These are phyloP conservation scores for Chalciporus chontae DNA, from an alignment of 768 basidiomycete genomes.

Conservation along the genomic window DNA sequence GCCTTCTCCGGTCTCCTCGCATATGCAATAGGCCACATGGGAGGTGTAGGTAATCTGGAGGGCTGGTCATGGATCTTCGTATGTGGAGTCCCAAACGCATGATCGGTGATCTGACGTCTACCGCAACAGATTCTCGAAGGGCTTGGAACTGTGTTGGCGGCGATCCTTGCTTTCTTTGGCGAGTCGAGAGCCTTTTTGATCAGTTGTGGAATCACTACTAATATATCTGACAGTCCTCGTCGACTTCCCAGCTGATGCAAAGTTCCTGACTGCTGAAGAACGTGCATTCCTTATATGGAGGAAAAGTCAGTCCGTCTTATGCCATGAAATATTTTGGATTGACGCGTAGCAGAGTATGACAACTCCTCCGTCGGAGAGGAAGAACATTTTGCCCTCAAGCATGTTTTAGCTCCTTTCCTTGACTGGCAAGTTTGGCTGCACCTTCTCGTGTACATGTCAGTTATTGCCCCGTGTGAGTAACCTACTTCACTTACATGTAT, in stretches of 20 bases:
- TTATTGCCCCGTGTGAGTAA: constrained; percentile 55
- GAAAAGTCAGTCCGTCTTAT: constrained; percentile 10
- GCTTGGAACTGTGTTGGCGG: constrained; percentile 54
- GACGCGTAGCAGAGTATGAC: constrained; percentile 42
- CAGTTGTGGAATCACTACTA: neutral
- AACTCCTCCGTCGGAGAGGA: constrained; percentile 32
- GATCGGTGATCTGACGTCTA: neutral
- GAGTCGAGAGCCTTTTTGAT: constrained; percentile 3
- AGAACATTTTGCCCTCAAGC: constrained; percentile 52
- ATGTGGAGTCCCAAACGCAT: constrained; percentile 10
- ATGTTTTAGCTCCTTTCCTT: constrained; percentile 47
- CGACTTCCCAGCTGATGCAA: constrained; percentile 38
- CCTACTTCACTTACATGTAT: neutral
- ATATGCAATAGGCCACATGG: constrained; percentile 53
- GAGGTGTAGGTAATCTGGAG: constrained; percentile 38
- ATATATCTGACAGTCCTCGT: constrained; percentile 44
- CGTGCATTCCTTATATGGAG: constrained; percentile 16
- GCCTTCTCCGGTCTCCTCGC: constrained; percentile 62
- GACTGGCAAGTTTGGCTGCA: constrained; percentile 58
- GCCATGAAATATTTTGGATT: constrained; percentile 41
- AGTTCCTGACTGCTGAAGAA: constrained; percentile 16
- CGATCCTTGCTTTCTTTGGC: constrained; percentile 50
- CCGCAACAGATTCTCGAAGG: constrained; percentile 34
- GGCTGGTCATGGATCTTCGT: constrained; percentile 75
- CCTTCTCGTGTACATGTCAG: constrained; percentile 37